Percentiles rank a stretch among this genome's conserved stretches.
Conservation (phyloP, 176 grass and related monocot genomes). For the Pontederia crassipes region DNA sequence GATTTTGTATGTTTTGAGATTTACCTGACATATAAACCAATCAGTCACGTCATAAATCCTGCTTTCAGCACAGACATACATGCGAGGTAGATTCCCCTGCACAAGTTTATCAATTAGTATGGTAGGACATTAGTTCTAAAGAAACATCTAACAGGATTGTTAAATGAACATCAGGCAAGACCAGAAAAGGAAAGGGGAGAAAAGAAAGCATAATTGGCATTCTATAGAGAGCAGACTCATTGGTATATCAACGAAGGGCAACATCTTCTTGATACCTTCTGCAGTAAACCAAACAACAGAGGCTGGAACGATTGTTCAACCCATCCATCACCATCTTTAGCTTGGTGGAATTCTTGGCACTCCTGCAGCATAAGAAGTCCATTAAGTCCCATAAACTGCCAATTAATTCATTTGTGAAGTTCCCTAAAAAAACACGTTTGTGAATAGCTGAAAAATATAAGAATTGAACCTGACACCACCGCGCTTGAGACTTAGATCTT, state of each 20-base stretch:
- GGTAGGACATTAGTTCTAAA: too few relatives aligned
- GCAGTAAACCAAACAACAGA: constrained; percentile 68
- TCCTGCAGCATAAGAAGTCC: constrained; percentile 32
- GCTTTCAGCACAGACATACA: constrained; percentile 86
- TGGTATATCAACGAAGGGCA: constrained; percentile 3
- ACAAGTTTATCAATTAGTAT: constrained; percentile 5
- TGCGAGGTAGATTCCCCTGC: constrained; percentile 67
- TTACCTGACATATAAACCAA: constrained; percentile 95
- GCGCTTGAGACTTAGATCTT: constrained; percentile 78
- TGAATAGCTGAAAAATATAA: background rate
- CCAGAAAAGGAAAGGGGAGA: constrained; percentile 7
- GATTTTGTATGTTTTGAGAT: constrained; percentile 19
- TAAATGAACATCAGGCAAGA: background rate
- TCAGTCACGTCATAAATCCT: constrained; percentile 91
- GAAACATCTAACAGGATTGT: too few relatives aligned
- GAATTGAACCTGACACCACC: constrained; percentile 86
- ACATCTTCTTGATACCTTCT: constrained; percentile 47
- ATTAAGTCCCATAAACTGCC: background rate
- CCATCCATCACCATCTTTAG: constrained; percentile 99
- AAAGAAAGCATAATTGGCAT: background rate
- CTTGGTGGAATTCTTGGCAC: constrained; percentile 96
- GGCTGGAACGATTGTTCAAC: constrained; percentile 89
- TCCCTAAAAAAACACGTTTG: background rate
- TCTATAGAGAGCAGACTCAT: background rate
- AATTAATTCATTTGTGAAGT: background rate